Evolutionary conservation across 106 monocot genomes (phyloP), one percentile per base, ranked within the genome.

Genomic region (Dioscorea zingiberensis): DNA sequence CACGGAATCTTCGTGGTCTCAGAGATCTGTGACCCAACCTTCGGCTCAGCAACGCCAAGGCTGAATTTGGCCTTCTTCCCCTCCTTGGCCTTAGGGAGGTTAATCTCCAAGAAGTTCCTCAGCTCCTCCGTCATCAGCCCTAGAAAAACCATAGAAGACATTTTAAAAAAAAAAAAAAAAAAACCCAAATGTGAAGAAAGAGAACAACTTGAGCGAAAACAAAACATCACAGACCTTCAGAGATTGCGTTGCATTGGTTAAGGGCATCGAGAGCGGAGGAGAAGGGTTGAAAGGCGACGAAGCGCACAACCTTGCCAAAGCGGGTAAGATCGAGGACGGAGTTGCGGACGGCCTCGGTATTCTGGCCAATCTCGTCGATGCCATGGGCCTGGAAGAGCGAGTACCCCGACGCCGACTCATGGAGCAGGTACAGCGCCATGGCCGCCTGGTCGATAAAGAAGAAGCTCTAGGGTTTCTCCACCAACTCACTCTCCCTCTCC

Each of bases 361-460:
- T 77, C 81, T 91, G 91, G 13, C 85, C 91, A 59, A 91, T 97
- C 91, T 91, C 95, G 65, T 97, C 91, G 74, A 97, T 63, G 27
- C 88, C 88, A 66, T 91, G 71, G 0, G 85, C 91, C 55, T 83
- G 78, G 79, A 97, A 97, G 14, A 91, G 76, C 25, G 85, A 59
- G 67, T 85, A 91, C 55, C 95, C 95, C 5, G 88, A 88, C 18
- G 91, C 87, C 59, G 83, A 83, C 57, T 97, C 91, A 74, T 71
- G 88, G 51, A 88, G 83, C 7, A 95, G 71, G 77, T 81, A 95
- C 25, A 91, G 73, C 32, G 88, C 80, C 94, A 89, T 94, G 28
- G 27, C 16, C 13, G 26, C 63, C 45, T 16, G 51, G 12, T 16
- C 51, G 51, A 19, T 19, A 4, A 13, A 16, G 51, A 15, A 18